phyloP scores from a whole-genome alignment of 176 grass and related monocot species.

The Lolium rigidum region DNA sequence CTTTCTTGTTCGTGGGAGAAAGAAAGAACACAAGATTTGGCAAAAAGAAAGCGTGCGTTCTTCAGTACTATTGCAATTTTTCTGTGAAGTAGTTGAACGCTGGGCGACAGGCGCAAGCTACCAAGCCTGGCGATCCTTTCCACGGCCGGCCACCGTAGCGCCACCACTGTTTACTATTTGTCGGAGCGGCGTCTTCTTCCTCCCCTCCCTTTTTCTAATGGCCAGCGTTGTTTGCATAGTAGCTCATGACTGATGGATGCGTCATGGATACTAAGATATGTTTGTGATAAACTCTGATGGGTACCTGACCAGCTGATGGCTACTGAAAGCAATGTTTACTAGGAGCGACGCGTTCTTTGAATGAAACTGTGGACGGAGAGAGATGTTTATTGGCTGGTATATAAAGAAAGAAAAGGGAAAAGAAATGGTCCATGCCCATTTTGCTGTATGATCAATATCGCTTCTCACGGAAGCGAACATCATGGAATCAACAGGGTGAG shows the following conservation, averaged over 20 bases:
- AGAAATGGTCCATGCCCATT: constrained; percentile 19
- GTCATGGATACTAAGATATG: neutral
- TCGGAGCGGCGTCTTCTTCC: constrained; percentile 18
- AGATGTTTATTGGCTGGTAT: constrained; percentile 18
- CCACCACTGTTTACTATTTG: constrained; percentile 29
- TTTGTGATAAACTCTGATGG: too few relatives aligned
- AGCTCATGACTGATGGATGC: constrained; percentile 35
- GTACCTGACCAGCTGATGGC: neutral
- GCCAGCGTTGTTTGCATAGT: constrained; percentile 3
- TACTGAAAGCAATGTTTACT: constrained; percentile 47
- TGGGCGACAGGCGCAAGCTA: constrained; percentile 38
- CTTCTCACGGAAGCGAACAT: constrained; percentile 60
- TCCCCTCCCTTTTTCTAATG: neutral
- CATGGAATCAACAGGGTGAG: constrained; percentile 37
- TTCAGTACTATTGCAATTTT: neutral
- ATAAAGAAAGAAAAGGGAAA: neutral
- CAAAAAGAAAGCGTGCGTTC: neutral
- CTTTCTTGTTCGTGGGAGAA: neutral
- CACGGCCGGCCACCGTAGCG: constrained; percentile 42
- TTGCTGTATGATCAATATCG: constrained; percentile 10
- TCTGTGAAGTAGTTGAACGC: constrained; percentile 33
- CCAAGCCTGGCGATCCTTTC: constrained; percentile 55
- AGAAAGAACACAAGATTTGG: neutral
- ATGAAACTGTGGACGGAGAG: neutral
- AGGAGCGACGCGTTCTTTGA: constrained; percentile 45